Percentiles rank a stretch among this genome's conserved stretches.
phyloP scores from a whole-genome alignment of 805 yeast genomes.

The Candida takata region DNA sequence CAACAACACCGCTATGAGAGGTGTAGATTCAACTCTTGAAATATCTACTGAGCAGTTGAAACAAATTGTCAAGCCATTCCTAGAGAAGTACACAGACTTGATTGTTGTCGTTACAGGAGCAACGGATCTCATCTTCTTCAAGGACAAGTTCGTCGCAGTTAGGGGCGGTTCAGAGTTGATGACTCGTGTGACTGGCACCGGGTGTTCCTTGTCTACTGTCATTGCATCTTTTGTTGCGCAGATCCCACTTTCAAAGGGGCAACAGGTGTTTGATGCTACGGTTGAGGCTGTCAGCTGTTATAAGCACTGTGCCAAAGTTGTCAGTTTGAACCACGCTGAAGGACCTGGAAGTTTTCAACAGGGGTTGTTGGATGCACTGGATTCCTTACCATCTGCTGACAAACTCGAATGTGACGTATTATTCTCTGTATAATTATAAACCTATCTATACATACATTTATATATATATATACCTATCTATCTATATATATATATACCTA shows the following conservation, averaged over 20 bases:
- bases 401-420: background rate
- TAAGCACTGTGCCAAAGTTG: conserved; percentile 1
- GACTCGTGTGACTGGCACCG: conserved; percentile 73
- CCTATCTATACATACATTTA: no score
- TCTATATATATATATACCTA: no score
- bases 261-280: background rate
- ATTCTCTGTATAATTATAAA: no score
- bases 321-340: background rate
- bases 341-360: conserved; percentile 1
- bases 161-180: conserved; percentile 56
- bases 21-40: conserved; percentile 33
- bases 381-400: no score
- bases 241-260: background rate
- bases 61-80: conserved; percentile 35
- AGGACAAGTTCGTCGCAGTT: conserved; percentile 28
- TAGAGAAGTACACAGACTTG: conserved; percentile 37
- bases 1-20: background rate
- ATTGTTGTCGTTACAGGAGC: conserved; percentile 71
- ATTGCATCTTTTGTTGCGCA: conserved; percentile 51
- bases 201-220: conserved; percentile 73
- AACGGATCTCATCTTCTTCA: conserved; percentile 41
- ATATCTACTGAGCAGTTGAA: conserved; percentile 17
- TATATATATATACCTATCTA: no score
- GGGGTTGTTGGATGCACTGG: background rate
- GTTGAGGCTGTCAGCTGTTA: conserved; percentile 2